Conservation (phyloP, 208 protist species). For the Wallacemonas rigidus region DNA sequence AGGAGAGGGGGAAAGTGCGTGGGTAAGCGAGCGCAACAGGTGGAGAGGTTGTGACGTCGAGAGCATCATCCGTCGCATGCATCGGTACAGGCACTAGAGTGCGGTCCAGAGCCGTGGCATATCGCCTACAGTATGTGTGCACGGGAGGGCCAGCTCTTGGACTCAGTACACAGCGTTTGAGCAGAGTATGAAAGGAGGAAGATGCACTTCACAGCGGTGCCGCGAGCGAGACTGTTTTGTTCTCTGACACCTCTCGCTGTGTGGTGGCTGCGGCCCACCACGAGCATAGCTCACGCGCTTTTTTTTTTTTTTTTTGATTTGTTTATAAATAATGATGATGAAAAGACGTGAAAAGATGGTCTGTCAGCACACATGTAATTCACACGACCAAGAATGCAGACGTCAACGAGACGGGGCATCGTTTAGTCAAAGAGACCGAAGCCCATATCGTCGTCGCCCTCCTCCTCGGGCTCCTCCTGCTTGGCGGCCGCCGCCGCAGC, state of each 20-base stretch:
- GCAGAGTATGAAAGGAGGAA: too few relatives aligned
- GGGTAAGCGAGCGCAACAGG: not conserved
- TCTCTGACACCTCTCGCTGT: too few relatives aligned
- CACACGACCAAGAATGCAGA: too few relatives aligned
- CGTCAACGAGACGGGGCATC: too few relatives aligned
- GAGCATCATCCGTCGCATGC: not conserved
- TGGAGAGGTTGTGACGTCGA: not conserved
- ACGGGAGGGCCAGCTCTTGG: too few relatives aligned
- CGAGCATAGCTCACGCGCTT: not conserved
- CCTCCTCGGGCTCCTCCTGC: slow-evolving; percentile 69
- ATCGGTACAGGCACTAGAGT: too few relatives aligned
- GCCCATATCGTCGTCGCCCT: slow-evolving; percentile 90
- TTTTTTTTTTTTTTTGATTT: not conserved
- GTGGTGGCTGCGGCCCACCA: too few relatives aligned
- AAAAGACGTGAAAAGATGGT: not conserved
- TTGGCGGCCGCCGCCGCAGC: slow-evolving; percentile 53
- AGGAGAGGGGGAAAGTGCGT: slow-evolving; percentile 12
- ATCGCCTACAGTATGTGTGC: too few relatives aligned
- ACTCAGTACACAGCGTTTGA: too few relatives aligned
- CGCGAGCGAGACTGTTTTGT: too few relatives aligned
- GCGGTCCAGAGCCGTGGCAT: too few relatives aligned
- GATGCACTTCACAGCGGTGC: too few relatives aligned
- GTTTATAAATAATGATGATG: not conserved
- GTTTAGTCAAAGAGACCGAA: slow-evolving; percentile 92
- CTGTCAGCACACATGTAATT: slow-evolving; percentile 18